Evolutionary conservation across 2,329 filamentous ascomycete genomes (phyloP).

Genomic region (Botryotinia calthae): DNA sequence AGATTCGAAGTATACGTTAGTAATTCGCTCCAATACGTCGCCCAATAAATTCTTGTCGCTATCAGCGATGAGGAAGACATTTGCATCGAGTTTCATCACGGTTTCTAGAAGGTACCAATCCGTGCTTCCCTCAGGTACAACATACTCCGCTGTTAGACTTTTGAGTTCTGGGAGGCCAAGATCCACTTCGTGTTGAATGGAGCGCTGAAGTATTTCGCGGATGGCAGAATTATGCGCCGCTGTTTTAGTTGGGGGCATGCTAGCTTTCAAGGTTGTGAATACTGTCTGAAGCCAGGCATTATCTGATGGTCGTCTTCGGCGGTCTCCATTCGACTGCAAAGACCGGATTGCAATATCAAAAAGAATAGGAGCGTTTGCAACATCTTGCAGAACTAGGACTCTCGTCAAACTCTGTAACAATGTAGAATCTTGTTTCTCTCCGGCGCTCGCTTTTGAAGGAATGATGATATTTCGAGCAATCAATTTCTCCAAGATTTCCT

Average conservation of each 20-base stretch:
- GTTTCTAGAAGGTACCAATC: slow-evolving; percentile 45
- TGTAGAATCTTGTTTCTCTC: slow-evolving; percentile 24
- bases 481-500: slow-evolving; percentile 35
- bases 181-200: slow-evolving; percentile 39
- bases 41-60: slow-evolving; percentile 35
- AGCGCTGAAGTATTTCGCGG: slow-evolving; percentile 39
- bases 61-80: slow-evolving; percentile 44
- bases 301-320: slow-evolving; percentile 46
- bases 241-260: slow-evolving; percentile 28
- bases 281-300: slow-evolving; percentile 49
- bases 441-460: slow-evolving; percentile 33
- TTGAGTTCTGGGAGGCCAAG: slow-evolving; percentile 40
- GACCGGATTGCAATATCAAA: slow-evolving; percentile 48
- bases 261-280: slow-evolving; percentile 40
- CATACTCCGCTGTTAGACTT: slow-evolving; percentile 37
- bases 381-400: slow-evolving; percentile 30
- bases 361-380: slow-evolving; percentile 44
- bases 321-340: slow-evolving; percentile 44
- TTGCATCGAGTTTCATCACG: slow-evolving; percentile 46
- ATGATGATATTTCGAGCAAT: slow-evolving; percentile 40
- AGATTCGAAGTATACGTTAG: slow-evolving; percentile 27
- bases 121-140: slow-evolving; percentile 29
- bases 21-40: slow-evolving; percentile 39
- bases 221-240: slow-evolving; percentile 33
- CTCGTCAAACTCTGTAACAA: slow-evolving; percentile 33